A percentile compares a stretch with the other conserved stretches of the same genome.
phyloP scores from a whole-genome alignment of 805 yeast genomes.

The Kockiozyma suomiensis region DNA sequence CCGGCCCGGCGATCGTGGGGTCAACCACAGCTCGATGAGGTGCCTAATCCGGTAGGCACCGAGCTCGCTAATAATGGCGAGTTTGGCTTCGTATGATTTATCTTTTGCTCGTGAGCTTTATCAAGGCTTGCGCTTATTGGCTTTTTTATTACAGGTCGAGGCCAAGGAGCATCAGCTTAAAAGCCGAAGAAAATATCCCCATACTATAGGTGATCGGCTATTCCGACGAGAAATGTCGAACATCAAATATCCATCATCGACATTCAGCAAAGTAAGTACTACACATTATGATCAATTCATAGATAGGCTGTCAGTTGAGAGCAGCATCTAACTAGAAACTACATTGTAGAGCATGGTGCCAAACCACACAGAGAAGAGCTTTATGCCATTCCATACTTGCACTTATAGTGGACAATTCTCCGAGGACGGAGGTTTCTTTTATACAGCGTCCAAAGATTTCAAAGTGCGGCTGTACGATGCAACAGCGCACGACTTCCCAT shows the following conservation, averaged over 20 bases:
- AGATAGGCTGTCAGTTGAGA: not conserved
- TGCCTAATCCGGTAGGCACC: slow-evolving; percentile 30
- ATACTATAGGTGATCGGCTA: slow-evolving; percentile 23
- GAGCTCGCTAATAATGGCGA: slow-evolving; percentile 30
- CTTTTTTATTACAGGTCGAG: slow-evolving; percentile 15
- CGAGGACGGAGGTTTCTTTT: slow-evolving; percentile 38
- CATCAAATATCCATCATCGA: slow-evolving; percentile 19
- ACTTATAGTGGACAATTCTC: slow-evolving; percentile 40
- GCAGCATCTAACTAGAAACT: not conserved
- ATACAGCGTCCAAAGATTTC: slow-evolving; percentile 37
- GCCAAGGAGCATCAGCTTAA: slow-evolving; percentile 14
- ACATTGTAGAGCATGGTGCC: slow-evolving; percentile 26
- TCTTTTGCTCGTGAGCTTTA: not conserved
- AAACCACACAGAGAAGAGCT: slow-evolving; percentile 7
- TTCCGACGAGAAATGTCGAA: slow-evolving; percentile 27
- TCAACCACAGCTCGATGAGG: slow-evolving; percentile 14
- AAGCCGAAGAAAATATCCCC: slow-evolving; percentile 26
- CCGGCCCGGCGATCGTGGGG: slow-evolving; percentile 16
- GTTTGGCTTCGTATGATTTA: slow-evolving; percentile 27
- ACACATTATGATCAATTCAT: not conserved
- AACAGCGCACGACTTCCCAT: slow-evolving; percentile 26
- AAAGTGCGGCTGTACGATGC: slow-evolving; percentile 35
- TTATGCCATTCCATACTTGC: slow-evolving; percentile 30
- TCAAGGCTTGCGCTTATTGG: not conserved
- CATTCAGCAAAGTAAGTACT: slow-evolving; percentile 18